These are phyloP conservation scores for Phytophthora foliorum DNA, from an alignment of 352 stramenopile genomes.

Conservation along the genomic window DNA sequence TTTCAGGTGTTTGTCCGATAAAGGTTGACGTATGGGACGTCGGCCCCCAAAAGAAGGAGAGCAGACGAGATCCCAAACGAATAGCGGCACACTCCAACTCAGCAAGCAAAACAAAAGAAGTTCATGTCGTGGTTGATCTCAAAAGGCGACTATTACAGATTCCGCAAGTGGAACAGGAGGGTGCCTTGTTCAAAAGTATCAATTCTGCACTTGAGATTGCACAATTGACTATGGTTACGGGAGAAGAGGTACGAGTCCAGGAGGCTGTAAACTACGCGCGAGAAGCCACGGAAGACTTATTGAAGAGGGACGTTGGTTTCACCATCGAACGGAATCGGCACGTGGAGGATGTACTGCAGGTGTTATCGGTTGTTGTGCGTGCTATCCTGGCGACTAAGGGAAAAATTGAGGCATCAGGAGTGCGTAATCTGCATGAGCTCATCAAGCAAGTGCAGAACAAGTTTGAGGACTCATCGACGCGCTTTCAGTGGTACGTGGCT, in stretches of 20 bases:
- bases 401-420: slow-evolving; percentile 9
- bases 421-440: slow-evolving; percentile 22
- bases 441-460: slow-evolving; percentile 22
- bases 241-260: slow-evolving; percentile 15
- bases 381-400: slow-evolving; percentile 15
- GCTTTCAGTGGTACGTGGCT: slow-evolving; percentile 28
- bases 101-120: slow-evolving; percentile 14
- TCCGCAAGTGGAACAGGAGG: not conserved
- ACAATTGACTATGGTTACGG: slow-evolving; percentile 7
- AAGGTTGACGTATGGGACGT: not conserved
- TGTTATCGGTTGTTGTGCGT: slow-evolving; percentile 13
- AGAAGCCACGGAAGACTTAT: not conserved
- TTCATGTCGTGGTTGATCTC: slow-evolving; percentile 15
- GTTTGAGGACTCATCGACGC: slow-evolving; percentile 11
- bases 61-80: not conserved
- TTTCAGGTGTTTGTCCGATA: not conserved
- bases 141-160: slow-evolving; percentile 17
- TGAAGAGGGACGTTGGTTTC: slow-evolving; percentile 1
- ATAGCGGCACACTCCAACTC: slow-evolving; percentile 2
- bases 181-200: slow-evolving; percentile 10
- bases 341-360: slow-evolving; percentile 23
- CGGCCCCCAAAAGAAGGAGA: not conserved
- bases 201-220: slow-evolving; percentile 16
- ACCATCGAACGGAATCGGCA: not conserved
- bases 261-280: slow-evolving; percentile 10